Conservation (phyloP, 2,329 filamentous ascomycete genomes). For the Tympanopsis confertula region DNA sequence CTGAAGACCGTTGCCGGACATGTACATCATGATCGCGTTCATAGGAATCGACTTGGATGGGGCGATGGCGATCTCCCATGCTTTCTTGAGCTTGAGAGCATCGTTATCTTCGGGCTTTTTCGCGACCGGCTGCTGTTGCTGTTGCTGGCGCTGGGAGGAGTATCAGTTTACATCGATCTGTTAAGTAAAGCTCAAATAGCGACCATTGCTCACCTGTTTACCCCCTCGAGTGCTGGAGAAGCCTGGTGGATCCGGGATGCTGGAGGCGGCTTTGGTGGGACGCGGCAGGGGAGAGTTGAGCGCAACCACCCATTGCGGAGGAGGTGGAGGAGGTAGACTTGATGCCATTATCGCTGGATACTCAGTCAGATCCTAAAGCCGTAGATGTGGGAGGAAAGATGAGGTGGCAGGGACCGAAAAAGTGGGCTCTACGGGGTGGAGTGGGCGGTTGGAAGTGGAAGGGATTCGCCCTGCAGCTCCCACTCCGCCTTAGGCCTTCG, state of each 20-base stretch:
- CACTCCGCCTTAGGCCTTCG: too few species aligned
- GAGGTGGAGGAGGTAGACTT: slow-evolving; percentile 24
- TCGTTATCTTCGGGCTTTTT: slow-evolving; percentile 80
- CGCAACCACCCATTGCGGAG: slow-evolving; percentile 48
- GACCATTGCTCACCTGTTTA: slow-evolving; percentile 17
- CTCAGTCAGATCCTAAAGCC: too few species aligned
- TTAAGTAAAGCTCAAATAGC: neutral
- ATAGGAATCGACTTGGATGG: slow-evolving; percentile 91
- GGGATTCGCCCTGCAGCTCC: too few species aligned
- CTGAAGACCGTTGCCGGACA: slow-evolving; percentile 95
- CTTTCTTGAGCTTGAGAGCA: slow-evolving; percentile 92
- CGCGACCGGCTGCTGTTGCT: slow-evolving; percentile 42
- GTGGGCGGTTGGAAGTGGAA: too few species aligned
- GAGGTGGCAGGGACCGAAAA: too few species aligned
- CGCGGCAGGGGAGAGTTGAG: slow-evolving; percentile 36
- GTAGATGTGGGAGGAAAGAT: too few species aligned
- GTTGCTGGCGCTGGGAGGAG: slow-evolving; percentile 30
- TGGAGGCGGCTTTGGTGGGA: slow-evolving; percentile 32
- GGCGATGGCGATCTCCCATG: slow-evolving; percentile 90
- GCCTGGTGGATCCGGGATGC: slow-evolving; percentile 48
- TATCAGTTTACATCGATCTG: slow-evolving; percentile 31
- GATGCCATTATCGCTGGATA: neutral
- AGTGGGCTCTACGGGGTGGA: too few species aligned
- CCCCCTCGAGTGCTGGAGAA: slow-evolving; percentile 31
- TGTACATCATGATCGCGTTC: slow-evolving; percentile 99